These are phyloP conservation scores for Carex cristatella DNA, from an alignment of 176 grass and related monocot genomes.

Conservation along the genomic window DNA sequence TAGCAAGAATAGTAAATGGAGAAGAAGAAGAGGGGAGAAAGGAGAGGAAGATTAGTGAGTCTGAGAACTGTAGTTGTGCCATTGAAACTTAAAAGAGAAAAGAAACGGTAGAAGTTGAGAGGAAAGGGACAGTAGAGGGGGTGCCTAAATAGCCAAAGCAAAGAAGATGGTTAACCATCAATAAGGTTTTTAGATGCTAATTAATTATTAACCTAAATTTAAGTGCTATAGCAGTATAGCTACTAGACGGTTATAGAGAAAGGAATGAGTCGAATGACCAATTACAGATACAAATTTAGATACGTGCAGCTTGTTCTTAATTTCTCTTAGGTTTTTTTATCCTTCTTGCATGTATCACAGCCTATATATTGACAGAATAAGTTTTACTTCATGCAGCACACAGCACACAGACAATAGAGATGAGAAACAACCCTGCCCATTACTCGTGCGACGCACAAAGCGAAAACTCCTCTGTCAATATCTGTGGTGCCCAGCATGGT, in stretches of 20 bases:
- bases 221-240: not conserved
- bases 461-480: too few relatives aligned
- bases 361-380: too few relatives aligned
- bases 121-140: slow-evolving; percentile 6
- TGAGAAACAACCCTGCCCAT: too few relatives aligned
- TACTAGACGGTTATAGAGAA: not conserved
- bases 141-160: slow-evolving; percentile 1
- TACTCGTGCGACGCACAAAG: too few relatives aligned
- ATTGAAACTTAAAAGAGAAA: slow-evolving; percentile 14
- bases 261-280: not conserved
- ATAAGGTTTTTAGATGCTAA: not conserved
- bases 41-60: slow-evolving; percentile 37
- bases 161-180: not conserved
- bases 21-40: slow-evolving; percentile 9
- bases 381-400: too few relatives aligned
- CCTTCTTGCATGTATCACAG: too few relatives aligned
- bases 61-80: slow-evolving; percentile 21
- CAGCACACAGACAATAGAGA: too few relatives aligned
- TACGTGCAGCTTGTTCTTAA: not conserved
- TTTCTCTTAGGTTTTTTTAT: too few relatives aligned
- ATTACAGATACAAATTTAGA: not conserved
- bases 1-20: slow-evolving; percentile 29
- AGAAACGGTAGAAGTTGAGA: not conserved
- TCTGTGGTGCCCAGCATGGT: not conserved
- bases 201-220: not conserved